phyloP scores from a whole-genome alignment of 164 flowering plant species.

The Cinnamomum micranthum region DNA sequence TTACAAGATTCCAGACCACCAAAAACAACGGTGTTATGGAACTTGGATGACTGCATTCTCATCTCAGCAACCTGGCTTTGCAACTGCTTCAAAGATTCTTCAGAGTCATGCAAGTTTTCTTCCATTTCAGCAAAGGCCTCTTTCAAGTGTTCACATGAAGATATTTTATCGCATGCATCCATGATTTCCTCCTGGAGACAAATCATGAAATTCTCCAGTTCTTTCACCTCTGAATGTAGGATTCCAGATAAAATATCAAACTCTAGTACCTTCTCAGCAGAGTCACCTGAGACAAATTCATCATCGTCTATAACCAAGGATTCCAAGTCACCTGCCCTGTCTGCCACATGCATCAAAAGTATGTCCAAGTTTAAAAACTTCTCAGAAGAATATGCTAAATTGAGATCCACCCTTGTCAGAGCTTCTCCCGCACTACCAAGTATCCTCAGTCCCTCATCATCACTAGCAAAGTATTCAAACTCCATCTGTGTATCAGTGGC shows the following conservation, averaged over 20 bases:
- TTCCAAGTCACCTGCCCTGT: constrained; percentile 69
- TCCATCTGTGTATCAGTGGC: no score
- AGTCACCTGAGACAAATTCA: constrained; percentile 22
- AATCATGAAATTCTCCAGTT: constrained; percentile 43
- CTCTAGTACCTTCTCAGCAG: constrained; percentile 49
- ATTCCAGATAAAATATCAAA: constrained; percentile 63
- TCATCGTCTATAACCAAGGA: constrained; percentile 37
- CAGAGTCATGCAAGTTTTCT: constrained; percentile 57
- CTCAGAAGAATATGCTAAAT: constrained; percentile 66
- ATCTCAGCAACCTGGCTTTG: constrained; percentile 54
- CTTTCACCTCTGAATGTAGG: constrained; percentile 69
- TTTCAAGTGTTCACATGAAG: constrained; percentile 27
- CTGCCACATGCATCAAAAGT: constrained; percentile 66
- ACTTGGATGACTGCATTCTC: constrained; percentile 48
- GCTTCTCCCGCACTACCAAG: constrained; percentile 22
- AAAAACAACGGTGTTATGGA: constrained; percentile 39
- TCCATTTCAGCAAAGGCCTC: constrained; percentile 39
- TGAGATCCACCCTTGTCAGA: constrained; percentile 61
- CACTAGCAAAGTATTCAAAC: no score
- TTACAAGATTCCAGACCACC: constrained; percentile 42
- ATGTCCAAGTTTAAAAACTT: constrained; percentile 68
- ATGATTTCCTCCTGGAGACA: constrained; percentile 42
- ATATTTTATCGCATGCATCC: constrained; percentile 34
- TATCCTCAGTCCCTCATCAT: no score
- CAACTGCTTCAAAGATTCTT: constrained; percentile 59